phyloP scores from a whole-genome alignment of 768 basidiomycete genomes.

The Boletus rubroflammeus region DNA sequence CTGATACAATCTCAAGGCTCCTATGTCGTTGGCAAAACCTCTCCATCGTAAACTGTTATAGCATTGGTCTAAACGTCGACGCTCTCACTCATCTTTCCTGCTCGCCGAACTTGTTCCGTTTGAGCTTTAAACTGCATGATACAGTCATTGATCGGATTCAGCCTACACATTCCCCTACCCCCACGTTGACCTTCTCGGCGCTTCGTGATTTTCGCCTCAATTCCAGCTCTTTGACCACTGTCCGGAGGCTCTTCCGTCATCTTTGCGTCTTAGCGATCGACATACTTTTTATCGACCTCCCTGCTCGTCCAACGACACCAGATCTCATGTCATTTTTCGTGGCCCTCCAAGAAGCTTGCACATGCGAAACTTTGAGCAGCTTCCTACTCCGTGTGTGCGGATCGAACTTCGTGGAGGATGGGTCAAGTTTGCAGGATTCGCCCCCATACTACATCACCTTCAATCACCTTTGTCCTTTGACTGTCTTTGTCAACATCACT shows the following conservation, averaged over 20 bases:
- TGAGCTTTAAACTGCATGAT: neutral
- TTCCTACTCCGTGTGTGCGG: neutral
- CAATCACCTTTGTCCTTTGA: neutral
- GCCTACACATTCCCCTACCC: neutral
- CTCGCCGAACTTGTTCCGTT: neutral
- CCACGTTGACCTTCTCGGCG: neutral
- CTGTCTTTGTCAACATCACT: slow-evolving; percentile 5
- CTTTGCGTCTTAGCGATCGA: neutral
- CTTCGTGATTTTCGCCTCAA: neutral
- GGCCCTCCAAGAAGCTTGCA: neutral
- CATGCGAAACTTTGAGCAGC: neutral
- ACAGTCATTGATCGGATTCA: neutral
- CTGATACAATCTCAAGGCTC: neutral
- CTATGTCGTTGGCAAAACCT: slow-evolving; percentile 9
- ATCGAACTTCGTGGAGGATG: neutral
- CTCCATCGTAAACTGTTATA: neutral
- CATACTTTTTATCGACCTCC: neutral
- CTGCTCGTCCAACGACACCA: neutral
- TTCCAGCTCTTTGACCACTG: neutral
- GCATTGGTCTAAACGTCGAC: neutral
- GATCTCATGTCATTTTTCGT: slow-evolving; percentile 5
- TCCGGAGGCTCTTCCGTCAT: slow-evolving; percentile 1
- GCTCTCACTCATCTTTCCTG: slow-evolving; percentile 4
- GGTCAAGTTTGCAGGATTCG: neutral
- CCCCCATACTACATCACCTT: neutral